phyloP scores from a whole-genome alignment of 2,329 filamentous ascomycete genomes.

The Plectosphaerella plurivora region DNA sequence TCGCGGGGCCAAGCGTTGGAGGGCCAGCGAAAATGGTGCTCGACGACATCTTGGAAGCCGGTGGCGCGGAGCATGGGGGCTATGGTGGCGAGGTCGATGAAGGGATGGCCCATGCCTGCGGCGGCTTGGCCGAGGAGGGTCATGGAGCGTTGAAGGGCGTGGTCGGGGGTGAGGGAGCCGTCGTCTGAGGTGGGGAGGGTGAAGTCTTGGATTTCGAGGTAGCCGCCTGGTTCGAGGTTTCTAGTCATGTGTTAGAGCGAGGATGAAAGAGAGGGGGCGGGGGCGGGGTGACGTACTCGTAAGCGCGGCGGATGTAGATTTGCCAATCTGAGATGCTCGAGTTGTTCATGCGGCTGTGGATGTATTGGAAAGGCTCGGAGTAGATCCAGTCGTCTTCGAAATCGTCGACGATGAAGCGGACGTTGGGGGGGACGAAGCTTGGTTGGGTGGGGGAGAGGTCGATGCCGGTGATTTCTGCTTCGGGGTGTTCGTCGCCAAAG shows the following conservation, averaged over 20 bases:
- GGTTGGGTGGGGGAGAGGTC: conserved; percentile 37
- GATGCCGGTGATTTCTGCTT: conserved; percentile 28
- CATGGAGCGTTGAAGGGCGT: conserved; percentile 15
- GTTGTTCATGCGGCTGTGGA: conserved; percentile 52
- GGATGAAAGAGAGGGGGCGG: conserved; percentile 25
- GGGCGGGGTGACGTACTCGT: conserved; percentile 24
- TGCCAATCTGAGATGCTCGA: conserved; percentile 52
- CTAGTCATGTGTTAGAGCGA: not conserved
- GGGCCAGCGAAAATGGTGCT: conserved; percentile 27
- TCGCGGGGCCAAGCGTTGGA: conserved; percentile 31
- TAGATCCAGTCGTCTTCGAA: conserved; percentile 20
- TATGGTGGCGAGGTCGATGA: conserved; percentile 6
- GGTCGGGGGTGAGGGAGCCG: conserved; percentile 20
- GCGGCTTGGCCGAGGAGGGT: conserved; percentile 16
- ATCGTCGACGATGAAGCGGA: conserved; percentile 35
- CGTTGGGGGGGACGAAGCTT: conserved; percentile 31
- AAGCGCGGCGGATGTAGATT: conserved; percentile 43
- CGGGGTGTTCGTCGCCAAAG: conserved; percentile 32
- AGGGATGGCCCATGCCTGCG: conserved; percentile 7
- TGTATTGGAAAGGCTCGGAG: conserved; percentile 47
- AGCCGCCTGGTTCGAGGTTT: conserved; percentile 23
- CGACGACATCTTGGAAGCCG: conserved; percentile 27
- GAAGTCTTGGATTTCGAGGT: conserved; percentile 32
- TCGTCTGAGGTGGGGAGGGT: conserved; percentile 34
- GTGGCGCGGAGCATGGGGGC: conserved; percentile 17